Base-by-base conservation (phyloP, 2,329 filamentous ascomycete genomes). In the Daldinia sp. region DNA sequence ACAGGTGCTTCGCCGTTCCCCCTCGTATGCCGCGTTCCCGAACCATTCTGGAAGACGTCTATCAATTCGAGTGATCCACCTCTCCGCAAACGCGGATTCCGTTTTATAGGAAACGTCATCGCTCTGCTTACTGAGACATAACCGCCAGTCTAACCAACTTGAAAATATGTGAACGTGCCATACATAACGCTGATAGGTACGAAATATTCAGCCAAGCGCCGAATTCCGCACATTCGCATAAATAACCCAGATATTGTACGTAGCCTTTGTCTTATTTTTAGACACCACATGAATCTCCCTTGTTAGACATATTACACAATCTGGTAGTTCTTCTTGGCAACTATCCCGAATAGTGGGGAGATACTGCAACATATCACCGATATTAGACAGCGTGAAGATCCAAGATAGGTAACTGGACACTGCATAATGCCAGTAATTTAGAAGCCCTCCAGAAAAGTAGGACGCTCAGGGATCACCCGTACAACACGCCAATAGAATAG, bases 11-110 rank as follows among this genome's bases (percentile, higher is more conserved):
- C 51, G 56, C 65, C 55, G 58, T 54, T 53, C 12, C 12, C 44
- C 55, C 20, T 30, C 26, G 30, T 50, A 44, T 26, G 35, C 61
- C 55, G 51, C 60, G 50, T 65, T 60, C 57, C 65, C 48, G 68
- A 68, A 68, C 51, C 56, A 20, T 70, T 70, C 62, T 70, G 56
- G 65, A 70, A 70, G n/a, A 68, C 41, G 54, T 61, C 51, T 33
- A 60, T 61, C 30, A n/a, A 54, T 33, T 60, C 28, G 23, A 26
- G 18, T 37, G 46, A 28, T 42, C 42, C 55, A 60, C 55, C 42
- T 60, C 51, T 60, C 60, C 42, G 59, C 59, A 57, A 63, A 67
- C 46, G 26, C 39, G 55, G 54, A 55, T 39, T 57, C 50, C 35
- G 48, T 60, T 33, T 2, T 44, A 54, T 48, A 61, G 35, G 35